These are phyloP conservation scores for Nigrospora oryzae DNA, from an alignment of 2,329 filamentous ascomycete genomes.

Conservation along the genomic window DNA sequence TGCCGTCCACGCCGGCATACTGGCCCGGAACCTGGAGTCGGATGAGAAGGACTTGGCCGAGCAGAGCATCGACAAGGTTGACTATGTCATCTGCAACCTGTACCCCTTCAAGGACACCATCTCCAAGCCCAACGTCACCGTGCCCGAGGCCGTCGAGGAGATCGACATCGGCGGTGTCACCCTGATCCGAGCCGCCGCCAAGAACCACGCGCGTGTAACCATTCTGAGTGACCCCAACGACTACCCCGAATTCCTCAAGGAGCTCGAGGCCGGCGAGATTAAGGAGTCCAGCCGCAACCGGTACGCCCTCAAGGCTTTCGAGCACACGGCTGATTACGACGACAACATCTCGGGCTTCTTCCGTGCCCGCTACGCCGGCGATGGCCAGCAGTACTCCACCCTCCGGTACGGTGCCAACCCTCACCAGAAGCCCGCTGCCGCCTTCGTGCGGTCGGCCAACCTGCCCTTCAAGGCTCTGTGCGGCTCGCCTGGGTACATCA, in stretches of 20 bases:
- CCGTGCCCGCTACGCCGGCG: constrained; percentile 88
- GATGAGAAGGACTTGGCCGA: constrained; percentile 95
- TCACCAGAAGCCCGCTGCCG: constrained; percentile 93
- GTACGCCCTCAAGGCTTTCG: constrained; percentile 95
- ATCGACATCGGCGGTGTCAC: constrained; percentile 98
- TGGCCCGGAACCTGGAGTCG: constrained; percentile 86
- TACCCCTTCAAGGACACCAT: constrained; percentile 99
- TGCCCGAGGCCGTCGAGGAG: constrained; percentile 94
- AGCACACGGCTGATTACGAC: constrained; percentile 97
- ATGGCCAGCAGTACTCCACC: constrained; percentile 73
- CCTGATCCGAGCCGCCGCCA: constrained; percentile 89
- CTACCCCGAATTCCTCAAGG: constrained; percentile 88
- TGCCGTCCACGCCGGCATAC: constrained; percentile 82
- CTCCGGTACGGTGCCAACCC: constrained; percentile 96
- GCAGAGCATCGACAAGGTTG: constrained; percentile 90
- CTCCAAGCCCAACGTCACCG: constrained; percentile 92
- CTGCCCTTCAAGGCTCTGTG: constrained; percentile 93
- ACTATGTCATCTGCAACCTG: constrained; percentile 95
- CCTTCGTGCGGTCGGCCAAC: constrained; percentile 62
- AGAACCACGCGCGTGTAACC: constrained; percentile 94
- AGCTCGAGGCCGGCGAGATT: constrained; percentile 81
- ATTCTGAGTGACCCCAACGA: constrained; percentile 91
- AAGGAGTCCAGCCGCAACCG: constrained; percentile 75
- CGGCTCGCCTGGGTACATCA: constrained; percentile 92
- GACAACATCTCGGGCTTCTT: constrained; percentile 93